Conservation (phyloP, 306 rosid genomes). For the Castanea sativa region DNA sequence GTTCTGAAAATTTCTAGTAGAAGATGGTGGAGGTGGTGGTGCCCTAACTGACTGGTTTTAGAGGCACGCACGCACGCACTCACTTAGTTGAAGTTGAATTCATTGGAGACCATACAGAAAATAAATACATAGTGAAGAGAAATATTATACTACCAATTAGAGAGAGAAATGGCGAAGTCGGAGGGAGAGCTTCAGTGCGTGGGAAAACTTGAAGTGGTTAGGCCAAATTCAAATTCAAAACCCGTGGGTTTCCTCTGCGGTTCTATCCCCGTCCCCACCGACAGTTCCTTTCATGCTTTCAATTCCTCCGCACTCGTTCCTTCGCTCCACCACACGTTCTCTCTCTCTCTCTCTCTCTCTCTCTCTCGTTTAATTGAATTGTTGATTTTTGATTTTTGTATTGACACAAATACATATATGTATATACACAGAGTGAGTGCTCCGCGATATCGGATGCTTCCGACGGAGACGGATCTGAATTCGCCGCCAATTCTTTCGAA, state of each 20-base stretch:
- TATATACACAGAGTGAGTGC: conserved; percentile 51
- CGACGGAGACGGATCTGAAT: conserved; percentile 86
- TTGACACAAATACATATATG: not conserved
- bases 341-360: not conserved
- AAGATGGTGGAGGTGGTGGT: too few relatives aligned
- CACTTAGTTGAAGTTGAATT: too few relatives aligned
- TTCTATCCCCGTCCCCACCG: conserved; percentile 93
- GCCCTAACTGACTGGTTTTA: too few relatives aligned
- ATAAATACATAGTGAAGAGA: too few relatives aligned
- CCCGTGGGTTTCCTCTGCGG: conserved; percentile 91
- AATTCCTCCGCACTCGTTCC: conserved; percentile 76
- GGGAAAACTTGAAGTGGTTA: conserved; percentile 74
- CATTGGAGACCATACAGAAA: too few relatives aligned
- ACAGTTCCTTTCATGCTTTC: conserved; percentile 74
- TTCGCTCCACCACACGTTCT: conserved; percentile 47
- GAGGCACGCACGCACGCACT: too few relatives aligned
- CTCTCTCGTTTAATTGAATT: not conserved
- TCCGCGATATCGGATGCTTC: conserved; percentile 92
- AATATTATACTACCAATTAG: too few relatives aligned
- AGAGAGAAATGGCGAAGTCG: conserved; percentile 47
- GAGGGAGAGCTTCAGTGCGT: conserved; percentile 74
- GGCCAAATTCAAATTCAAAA: conserved; percentile 38
- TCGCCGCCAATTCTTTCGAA: conserved; percentile 62
- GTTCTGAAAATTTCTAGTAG: too few relatives aligned
- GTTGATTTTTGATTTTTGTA: not conserved